phyloP scores from a whole-genome alignment of 2,329 filamentous ascomycete genomes.

The Colletotrichum phormii region DNA sequence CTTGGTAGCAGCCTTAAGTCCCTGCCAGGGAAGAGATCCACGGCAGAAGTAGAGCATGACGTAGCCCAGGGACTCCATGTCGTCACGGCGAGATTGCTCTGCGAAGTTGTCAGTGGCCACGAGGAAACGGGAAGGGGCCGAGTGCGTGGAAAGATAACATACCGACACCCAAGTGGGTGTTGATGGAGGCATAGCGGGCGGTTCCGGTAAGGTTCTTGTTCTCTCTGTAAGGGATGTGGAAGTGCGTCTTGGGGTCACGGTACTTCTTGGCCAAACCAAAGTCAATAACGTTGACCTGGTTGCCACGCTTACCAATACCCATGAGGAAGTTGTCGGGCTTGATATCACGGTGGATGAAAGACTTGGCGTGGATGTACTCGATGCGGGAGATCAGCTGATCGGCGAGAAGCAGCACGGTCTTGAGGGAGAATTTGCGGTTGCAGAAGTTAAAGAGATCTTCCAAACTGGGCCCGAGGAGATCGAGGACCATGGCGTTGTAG shows the following conservation, averaged over 20 bases:
- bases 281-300: conserved; percentile 99
- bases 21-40: conserved; percentile 98
- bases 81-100: conserved; percentile 98
- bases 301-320: conserved; percentile 98
- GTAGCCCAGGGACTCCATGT: conserved; percentile 99
- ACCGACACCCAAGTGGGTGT: conserved; percentile 96
- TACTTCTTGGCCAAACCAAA: conserved; percentile 99
- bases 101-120: conserved; percentile 43
- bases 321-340: conserved; percentile 99
- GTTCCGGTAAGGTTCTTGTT: conserved; percentile 99
- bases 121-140: background rate
- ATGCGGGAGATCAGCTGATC: conserved; percentile 99
- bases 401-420: conserved; percentile 95
- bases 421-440: conserved; percentile 99
- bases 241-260: conserved; percentile 99
- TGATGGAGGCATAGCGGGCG: conserved; percentile 98
- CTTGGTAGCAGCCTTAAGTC: conserved; percentile 97
- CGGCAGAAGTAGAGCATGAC: conserved; percentile 99
- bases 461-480: conserved; percentile 92
- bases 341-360: conserved; percentile 99
- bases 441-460: conserved; percentile 99
- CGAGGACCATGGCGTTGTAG: conserved; percentile 99
- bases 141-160: conserved; percentile 49
- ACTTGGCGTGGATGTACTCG: conserved; percentile 99
- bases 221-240: conserved; percentile 99